Evolutionary conservation across 2,329 filamentous ascomycete species (phyloP), one percentile per base, ranked within the genome.

Genomic region (Alternaria hordeiaustralica): DNA sequence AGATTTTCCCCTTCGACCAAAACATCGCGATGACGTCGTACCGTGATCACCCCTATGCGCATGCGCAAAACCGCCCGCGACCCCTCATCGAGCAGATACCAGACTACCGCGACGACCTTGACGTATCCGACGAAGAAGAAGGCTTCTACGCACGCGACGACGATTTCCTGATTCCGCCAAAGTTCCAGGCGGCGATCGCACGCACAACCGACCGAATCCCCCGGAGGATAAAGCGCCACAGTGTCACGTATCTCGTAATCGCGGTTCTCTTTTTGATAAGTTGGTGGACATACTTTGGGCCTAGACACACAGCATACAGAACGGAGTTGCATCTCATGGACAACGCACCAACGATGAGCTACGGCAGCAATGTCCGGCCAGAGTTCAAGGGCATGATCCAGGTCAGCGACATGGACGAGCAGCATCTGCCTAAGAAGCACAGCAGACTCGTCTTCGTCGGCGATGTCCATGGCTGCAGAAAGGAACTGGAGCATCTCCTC

Each of bases 381-480:
- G 74, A 75, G 8, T 86, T 87, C 64, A 80, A 82, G 50, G 82
- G 82, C 63, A 79, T 89, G 71, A 79, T 85, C 11, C 83, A 85
- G 47, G 72, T 89, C 54, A 80, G 81, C 68, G 80, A 81, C 13
- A 70, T 90, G 66, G 83, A 87, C 68, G 69, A 80, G 25, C 68
- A 76, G 5, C 75, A 85, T 53, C 66, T 87, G 12, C 86, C 86
- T 11, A 69, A 75, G 44, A 72, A 74, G 41, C 76, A 80, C 28
- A 88, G 86, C 58, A 85, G 94, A 18, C 82, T 99, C 23, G 84
- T 98, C 33, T 85, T 98, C 64, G 85, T 98, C 33, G 95, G 96
- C 58, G 96, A 99, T 81, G 93, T 98, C 13, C 95, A 98, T 82
- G 96, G 96, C 53, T 96, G 96, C 83, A 88, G 88, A 70, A 78